These are phyloP conservation scores for Cystoderma amianthinum DNA, from an alignment of 768 basidiomycete species.

Conservation along the genomic window DNA sequence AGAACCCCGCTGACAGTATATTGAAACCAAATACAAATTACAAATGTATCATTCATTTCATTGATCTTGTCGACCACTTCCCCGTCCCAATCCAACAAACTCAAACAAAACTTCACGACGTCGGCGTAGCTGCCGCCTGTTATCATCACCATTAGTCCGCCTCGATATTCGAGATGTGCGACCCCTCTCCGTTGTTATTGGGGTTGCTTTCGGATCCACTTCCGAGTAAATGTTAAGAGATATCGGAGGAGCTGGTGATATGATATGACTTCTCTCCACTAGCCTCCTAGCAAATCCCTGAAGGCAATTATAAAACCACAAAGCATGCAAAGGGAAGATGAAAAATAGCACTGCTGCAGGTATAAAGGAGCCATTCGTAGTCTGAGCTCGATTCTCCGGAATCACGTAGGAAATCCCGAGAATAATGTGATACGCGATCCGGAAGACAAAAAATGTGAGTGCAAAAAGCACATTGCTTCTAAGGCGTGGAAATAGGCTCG, in stretches of 20 bases:
- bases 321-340: constrained; percentile 42
- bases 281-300: constrained; percentile 33
- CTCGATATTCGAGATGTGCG: no score
- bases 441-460: constrained; percentile 39
- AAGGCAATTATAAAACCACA: constrained; percentile 48
- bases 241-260: not conserved
- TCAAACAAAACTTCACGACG: constrained; percentile 9
- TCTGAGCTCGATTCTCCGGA: constrained; percentile 16
- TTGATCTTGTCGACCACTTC: constrained; percentile 1
- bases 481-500: constrained; percentile 32
- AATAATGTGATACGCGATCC: constrained; percentile 38
- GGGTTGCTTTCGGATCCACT: constrained; percentile 5
- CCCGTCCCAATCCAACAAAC: constrained; percentile 12
- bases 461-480: constrained; percentile 47
- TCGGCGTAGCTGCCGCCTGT: constrained; percentile 4
- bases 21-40: no score
- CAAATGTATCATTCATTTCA: no score
- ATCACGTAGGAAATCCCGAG: constrained; percentile 23
- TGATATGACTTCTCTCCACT: constrained; percentile 2
- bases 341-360: constrained; percentile 30
- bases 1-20: no score
- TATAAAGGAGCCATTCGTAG: constrained; percentile 24
- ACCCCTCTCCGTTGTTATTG: constrained; percentile 6
- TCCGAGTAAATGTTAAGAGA: not conserved
- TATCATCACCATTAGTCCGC: constrained; percentile 4